Base-by-base conservation (phyloP, 768 basidiomycete species). In the Hypholoma sublateritium region DNA sequence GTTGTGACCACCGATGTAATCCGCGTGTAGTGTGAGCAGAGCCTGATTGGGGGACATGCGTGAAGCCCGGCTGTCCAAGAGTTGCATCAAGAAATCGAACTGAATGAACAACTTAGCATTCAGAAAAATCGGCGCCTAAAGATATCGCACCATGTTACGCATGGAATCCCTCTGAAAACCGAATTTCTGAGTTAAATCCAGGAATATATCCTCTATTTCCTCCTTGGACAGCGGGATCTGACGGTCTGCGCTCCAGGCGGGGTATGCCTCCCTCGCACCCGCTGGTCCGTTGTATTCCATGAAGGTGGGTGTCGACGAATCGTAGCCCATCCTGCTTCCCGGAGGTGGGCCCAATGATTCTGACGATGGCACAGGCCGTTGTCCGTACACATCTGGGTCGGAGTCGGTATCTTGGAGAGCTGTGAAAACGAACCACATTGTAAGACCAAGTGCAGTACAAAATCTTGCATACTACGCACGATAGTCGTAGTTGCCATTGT, bases 61-160 rank as follows among this genome's bases (percentile, higher is more conserved):
- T 3, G 95, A 98, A 3, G 96, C 92, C 58, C 97, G 86, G 67
- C 93, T 95, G 74, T 99, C 97, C 60, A 99, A 85, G 45, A 92
- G 84, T 67, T 97, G 95, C 96, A 99, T 98, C 57, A 96, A 75
- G 73, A 96, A 97, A 77, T 98, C 97, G 73, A 96, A 99, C 88
- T 93, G 64, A 24, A 12, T 47, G 52, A 57, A 44, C 3, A n/a
- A 41, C 24, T 39, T 24, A 43, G 19, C 41, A 28, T 37, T 25
- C 41, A 48, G 57, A 28, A 34, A 55, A 34, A 7, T 19, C 14
- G 2, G 39, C 19, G 24, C 3, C 28, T 5, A 32, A 32, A 32
- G 28, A 32, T 32, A 32, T 55, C 74, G 59, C 63, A 93, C 91
- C 91, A 93, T 97, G 80, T 93, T 98, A 59, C 93, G 81, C 92